Percentiles rank a stretch among this genome's conserved stretches.
phyloP scores from a whole-genome alignment of 2,329 filamentous ascomycete genomes.

The Xylariaceae sp. region DNA sequence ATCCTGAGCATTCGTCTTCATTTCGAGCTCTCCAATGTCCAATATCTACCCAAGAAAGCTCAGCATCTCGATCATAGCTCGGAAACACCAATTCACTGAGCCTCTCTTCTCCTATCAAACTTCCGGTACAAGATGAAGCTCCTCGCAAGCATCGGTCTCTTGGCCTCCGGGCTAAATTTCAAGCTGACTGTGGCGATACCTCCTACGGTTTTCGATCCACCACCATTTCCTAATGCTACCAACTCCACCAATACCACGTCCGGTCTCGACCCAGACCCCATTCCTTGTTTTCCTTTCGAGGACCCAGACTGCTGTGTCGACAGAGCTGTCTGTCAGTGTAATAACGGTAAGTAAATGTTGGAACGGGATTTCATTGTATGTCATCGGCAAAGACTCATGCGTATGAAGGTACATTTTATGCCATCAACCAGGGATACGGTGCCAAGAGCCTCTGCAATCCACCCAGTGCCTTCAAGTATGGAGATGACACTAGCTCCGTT shows the following conservation, averaged over 20 bases:
- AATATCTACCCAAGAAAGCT: too few relatives aligned
- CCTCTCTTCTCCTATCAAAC: too few relatives aligned
- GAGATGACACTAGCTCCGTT: constrained; percentile 13
- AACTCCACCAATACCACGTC: not conserved
- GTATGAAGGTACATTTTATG: constrained; percentile 18
- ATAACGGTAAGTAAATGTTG: constrained; percentile 13
- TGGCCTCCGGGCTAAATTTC: constrained; percentile 2
- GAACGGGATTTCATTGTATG: too few relatives aligned
- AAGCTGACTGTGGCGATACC: constrained; percentile 6
- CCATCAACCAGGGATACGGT: constrained; percentile 10
- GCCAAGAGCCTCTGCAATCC: constrained; percentile 11
- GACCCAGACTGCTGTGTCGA: constrained; percentile 20
- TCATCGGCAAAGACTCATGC: not conserved
- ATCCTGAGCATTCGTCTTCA: too few relatives aligned
- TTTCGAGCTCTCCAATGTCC: too few relatives aligned
- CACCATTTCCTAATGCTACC: constrained; percentile 13
- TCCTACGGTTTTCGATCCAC: not conserved
- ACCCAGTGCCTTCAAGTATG: constrained; percentile 12
- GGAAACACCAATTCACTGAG: too few relatives aligned
- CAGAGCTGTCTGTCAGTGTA: constrained; percentile 14
- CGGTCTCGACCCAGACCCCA: not conserved
- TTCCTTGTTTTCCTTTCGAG: constrained; percentile 18
- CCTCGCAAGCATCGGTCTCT: constrained; percentile 7
- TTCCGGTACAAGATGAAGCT: constrained; percentile 6
- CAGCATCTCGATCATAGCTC: too few relatives aligned